These are phyloP conservation scores for Trichocladium antarcticum DNA, from an alignment of 495 filamentous ascomycete genomes.

Conservation along the genomic window DNA sequence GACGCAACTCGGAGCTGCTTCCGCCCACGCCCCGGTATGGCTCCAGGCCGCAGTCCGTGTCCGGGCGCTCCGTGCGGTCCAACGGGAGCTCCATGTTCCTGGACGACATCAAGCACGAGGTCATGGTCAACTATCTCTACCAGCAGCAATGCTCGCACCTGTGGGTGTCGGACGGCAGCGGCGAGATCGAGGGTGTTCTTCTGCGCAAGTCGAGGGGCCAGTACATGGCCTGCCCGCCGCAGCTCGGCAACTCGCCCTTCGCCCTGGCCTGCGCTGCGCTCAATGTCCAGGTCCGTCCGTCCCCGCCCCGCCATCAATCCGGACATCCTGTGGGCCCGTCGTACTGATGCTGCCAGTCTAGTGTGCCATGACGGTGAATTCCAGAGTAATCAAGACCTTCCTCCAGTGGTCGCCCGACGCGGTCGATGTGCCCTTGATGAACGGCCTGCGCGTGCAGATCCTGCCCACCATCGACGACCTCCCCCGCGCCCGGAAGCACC, in stretches of 20 bases:
- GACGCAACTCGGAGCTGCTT: slow-evolving; percentile 34
- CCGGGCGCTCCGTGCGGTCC: slow-evolving; percentile 35
- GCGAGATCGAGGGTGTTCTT: slow-evolving; percentile 58
- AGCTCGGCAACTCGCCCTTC: slow-evolving; percentile 46
- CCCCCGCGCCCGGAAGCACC: slow-evolving; percentile 55
- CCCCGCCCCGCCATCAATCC: neutral
- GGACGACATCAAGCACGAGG: slow-evolving; percentile 70
- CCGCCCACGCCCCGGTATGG: slow-evolving; percentile 34
- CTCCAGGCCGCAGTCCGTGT: slow-evolving; percentile 44
- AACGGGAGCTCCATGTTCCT: slow-evolving; percentile 46
- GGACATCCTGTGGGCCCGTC: too few relatives aligned
- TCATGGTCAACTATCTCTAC: slow-evolving; percentile 74
- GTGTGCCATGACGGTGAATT: slow-evolving; percentile 73
- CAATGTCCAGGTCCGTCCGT: slow-evolving; percentile 49
- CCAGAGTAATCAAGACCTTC: slow-evolving; percentile 64
- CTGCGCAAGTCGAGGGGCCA: slow-evolving; percentile 52
- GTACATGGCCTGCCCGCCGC: slow-evolving; percentile 59
- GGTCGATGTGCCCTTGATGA: slow-evolving; percentile 61
- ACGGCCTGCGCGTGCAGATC: slow-evolving; percentile 63
- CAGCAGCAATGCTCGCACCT: slow-evolving; percentile 62
- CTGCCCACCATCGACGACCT: slow-evolving; percentile 59
- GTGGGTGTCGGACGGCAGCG: slow-evolving; percentile 58
- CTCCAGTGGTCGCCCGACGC: slow-evolving; percentile 58
- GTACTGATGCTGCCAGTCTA: slow-evolving; percentile 27
- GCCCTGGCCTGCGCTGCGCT: slow-evolving; percentile 53